Base-by-base conservation (phyloP, 495 filamentous ascomycete species). In the Penicillium tannophilum region DNA sequence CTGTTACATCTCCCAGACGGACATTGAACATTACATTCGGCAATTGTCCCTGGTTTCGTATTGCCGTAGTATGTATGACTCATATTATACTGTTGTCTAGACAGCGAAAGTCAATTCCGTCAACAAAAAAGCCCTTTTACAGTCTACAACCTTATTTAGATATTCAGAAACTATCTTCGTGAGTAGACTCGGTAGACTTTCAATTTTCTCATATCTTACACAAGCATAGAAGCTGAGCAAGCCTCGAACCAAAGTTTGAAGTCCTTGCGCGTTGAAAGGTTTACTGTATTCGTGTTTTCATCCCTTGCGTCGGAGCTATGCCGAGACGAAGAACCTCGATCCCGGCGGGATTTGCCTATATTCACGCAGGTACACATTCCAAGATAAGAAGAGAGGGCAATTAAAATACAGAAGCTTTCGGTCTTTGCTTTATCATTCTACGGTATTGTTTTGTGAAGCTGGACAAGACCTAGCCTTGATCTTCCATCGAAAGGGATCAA, bases 271-370 rank as follows among this genome's bases (percentile, higher is more conserved):
- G 35, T 54, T 54, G 23, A 24, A 43, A 59, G 58, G 26, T n/a
- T 57, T 52, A 14, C 30, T 19, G 44, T 54, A 55, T 59, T 62
- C 52, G 54, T 52, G 31, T 54, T 55, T 19, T 17, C 39, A 56
- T 62, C 67, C 67, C 67, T 69, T 69, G 67, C 67, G 52, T 69
- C 64, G 59, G 64, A 67, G 62, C 49, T 57, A 69, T 69, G 67
- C 49, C 52, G 39, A 10, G 41, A 54, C 12, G 49, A 58, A 19
- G 57, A 60, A 63, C 52, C 63, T 17, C 47, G 24, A 33, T 47
- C 11, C 50, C 49, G 33, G 52, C 39, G 44, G 53, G 49, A 28
- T 24, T 30, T 26, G 42, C 35, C 42, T 26, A 45, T 14, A 14
- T 56, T 46, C 20, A 51, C 50, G 24, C 46, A 43, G 52, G 24